A percentile compares a stretch with the other conserved stretches of the same genome.
Evolutionary conservation across 768 basidiomycete genomes (phyloP).

Genomic region (Pisolithus tinctorius): DNA sequence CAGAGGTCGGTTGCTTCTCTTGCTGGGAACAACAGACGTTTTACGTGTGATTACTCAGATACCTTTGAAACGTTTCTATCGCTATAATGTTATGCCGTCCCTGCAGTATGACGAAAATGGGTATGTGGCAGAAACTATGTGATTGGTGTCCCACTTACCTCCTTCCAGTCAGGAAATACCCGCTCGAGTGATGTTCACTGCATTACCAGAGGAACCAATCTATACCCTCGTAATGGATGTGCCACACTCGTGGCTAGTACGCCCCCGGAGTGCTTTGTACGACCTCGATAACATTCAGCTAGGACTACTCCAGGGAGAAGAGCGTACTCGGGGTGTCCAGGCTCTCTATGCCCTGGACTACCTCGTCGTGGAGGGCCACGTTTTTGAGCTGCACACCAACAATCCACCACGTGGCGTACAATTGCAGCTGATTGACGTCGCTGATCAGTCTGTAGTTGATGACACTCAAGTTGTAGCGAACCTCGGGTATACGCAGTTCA

Average conservation of each 20-base stretch:
- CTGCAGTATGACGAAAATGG: slow-evolving; percentile 63
- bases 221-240: slow-evolving; percentile 94
- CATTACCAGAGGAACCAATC: slow-evolving; percentile 79
- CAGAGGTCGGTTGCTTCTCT: slow-evolving; percentile 47
- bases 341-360: slow-evolving; percentile 86
- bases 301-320: slow-evolving; percentile 50
- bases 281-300: slow-evolving; percentile 97
- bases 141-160: background rate
- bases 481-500: slow-evolving; percentile 94
- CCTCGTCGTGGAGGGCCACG: slow-evolving; percentile 91
- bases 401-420: slow-evolving; percentile 86
- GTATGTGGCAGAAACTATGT: slow-evolving; percentile 30
- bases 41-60: slow-evolving; percentile 39
- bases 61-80: slow-evolving; percentile 90
- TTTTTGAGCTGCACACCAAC: slow-evolving; percentile 60
- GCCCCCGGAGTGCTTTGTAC: slow-evolving; percentile 80
- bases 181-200: slow-evolving; percentile 56
- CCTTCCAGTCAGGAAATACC: slow-evolving; percentile 49
- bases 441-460: slow-evolving; percentile 43
- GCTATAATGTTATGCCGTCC: slow-evolving; percentile 56
- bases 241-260: slow-evolving; percentile 87
- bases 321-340: slow-evolving; percentile 49
- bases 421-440: slow-evolving; percentile 60
- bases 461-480: slow-evolving; percentile 94
- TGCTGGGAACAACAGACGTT: background rate